A percentile compares a stretch with the other conserved stretches of the same genome.
Conservation (phyloP, 192 early-diverging fungal species). For the Coemansia biformis region DNA sequence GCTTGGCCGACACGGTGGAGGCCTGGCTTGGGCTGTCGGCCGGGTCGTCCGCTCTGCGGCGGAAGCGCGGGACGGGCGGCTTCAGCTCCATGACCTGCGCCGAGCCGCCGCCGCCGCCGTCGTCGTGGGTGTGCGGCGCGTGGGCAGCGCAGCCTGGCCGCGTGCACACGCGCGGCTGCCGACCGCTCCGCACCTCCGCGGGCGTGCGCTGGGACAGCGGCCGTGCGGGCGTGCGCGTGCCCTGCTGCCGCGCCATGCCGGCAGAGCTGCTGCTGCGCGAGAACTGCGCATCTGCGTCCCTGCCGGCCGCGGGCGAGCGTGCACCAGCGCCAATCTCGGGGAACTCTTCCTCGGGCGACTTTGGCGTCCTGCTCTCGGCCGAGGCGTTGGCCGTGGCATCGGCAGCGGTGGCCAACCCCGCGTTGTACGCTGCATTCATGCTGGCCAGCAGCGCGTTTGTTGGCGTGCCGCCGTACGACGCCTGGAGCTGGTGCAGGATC, state of each 20-base stretch:
- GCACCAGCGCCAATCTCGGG: conserved; percentile 5
- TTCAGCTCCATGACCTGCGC: conserved; percentile 44
- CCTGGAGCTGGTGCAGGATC: conserved; percentile 30
- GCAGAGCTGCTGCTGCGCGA: too few relatives aligned
- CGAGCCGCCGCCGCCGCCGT: conserved; percentile 26
- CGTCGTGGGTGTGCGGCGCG: conserved; percentile 48
- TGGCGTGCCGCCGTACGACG: conserved; percentile 26
- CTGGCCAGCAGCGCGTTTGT: conserved; percentile 33
- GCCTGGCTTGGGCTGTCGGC: too few relatives aligned
- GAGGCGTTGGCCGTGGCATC: background rate
- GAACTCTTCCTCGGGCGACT: conserved; percentile 20
- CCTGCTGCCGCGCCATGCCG: background rate
- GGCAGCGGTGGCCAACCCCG: conserved; percentile 5
- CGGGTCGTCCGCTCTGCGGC: conserved; percentile 3
- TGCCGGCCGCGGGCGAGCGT: background rate
- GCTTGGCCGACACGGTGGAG: background rate
- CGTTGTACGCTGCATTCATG: conserved; percentile 22
- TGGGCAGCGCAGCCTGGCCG: conserved; percentile 48
- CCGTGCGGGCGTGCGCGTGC: background rate
- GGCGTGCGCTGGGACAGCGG: conserved; percentile 28
- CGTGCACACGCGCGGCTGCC: conserved; percentile 39
- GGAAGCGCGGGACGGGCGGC: conserved; percentile 45
- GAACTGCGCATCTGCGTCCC: too few relatives aligned
- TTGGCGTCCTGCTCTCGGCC: background rate
- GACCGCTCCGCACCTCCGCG: conserved; percentile 26